Conservation (phyloP, 257 asterid species). For the Forsythia viridissima region DNA sequence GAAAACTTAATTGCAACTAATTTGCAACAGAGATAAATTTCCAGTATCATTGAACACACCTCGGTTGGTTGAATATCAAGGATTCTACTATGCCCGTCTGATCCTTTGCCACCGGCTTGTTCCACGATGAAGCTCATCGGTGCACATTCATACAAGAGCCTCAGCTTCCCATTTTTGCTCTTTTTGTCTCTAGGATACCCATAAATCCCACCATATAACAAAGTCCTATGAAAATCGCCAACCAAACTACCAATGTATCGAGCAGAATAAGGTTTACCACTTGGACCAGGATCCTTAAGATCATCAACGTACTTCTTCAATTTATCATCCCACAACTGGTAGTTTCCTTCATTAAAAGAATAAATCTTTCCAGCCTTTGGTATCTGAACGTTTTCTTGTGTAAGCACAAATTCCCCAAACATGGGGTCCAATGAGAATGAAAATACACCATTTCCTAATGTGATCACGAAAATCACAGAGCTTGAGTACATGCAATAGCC, state of each 20-base stretch:
- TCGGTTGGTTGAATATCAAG: conserved; percentile 87
- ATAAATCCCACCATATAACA: conserved; percentile 86
- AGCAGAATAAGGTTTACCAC: conserved; percentile 88
- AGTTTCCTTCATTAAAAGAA: conserved; percentile 89
- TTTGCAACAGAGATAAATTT: neutral
- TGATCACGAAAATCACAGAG: conserved; percentile 71
- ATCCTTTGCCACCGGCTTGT: conserved; percentile 96
- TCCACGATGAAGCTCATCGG: conserved; percentile 96
- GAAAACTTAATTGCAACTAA: neutral
- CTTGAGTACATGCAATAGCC: conserved; percentile 99
- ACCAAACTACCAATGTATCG: conserved; percentile 91
- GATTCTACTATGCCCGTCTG: conserved; percentile 73
- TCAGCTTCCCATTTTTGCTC: conserved; percentile 88
- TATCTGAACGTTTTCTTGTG: conserved; percentile 69
- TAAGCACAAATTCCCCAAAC: conserved; percentile 91
- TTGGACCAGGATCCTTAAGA: conserved; percentile 91
- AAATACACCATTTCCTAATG: conserved; percentile 80
- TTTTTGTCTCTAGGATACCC: conserved; percentile 82
- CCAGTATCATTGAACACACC: conserved; percentile 37
- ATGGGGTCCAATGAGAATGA: conserved; percentile 84
- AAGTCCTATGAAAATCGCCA: conserved; percentile 83
- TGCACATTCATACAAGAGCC: conserved; percentile 94
- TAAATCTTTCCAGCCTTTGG: conserved; percentile 85
- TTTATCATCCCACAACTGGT: conserved; percentile 87
- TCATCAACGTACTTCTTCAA: conserved; percentile 81